Percentiles rank a stretch among this genome's conserved stretches.
phyloP scores from a whole-genome alignment of 179 eudicot genomes.

The Actinidia chinensis region DNA sequence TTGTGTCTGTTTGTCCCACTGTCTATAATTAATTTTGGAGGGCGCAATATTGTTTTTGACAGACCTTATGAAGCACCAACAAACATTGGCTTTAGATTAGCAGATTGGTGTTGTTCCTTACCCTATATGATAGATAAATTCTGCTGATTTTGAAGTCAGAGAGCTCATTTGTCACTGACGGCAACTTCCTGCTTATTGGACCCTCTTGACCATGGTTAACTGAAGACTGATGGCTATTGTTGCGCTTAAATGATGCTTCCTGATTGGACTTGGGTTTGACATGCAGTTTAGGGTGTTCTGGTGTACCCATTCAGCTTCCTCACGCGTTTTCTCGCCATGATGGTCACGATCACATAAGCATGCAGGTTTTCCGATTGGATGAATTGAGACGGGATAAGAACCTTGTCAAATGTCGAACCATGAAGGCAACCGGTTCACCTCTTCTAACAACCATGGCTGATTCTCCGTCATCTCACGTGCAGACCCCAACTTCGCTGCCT shows the following conservation, averaged over 20 bases:
- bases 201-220: background rate
- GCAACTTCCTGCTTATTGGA: background rate
- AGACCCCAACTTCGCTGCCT: background rate
- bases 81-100: background rate
- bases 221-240: background rate
- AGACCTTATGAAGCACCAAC: slow-evolving; percentile 7
- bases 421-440: too few species aligned
- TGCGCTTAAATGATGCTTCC: background rate
- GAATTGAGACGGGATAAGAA: background rate
- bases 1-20: slow-evolving; percentile 11
- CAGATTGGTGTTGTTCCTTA: background rate
- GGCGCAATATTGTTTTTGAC: background rate
- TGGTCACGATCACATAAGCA: background rate
- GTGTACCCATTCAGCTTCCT: background rate
- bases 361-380: background rate
- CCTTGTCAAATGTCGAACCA: background rate
- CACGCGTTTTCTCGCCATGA: background rate
- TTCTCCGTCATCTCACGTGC: background rate
- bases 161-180: background rate
- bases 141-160: background rate
- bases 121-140: background rate
- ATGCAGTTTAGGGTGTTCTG: background rate
- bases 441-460: slow-evolving; percentile 2
- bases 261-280: background rate
- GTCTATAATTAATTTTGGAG: slow-evolving; percentile 8